These are phyloP conservation scores for Cladosporium sp. DNA, from an alignment of 2,329 filamentous ascomycete genomes.

Conservation along the genomic window DNA sequence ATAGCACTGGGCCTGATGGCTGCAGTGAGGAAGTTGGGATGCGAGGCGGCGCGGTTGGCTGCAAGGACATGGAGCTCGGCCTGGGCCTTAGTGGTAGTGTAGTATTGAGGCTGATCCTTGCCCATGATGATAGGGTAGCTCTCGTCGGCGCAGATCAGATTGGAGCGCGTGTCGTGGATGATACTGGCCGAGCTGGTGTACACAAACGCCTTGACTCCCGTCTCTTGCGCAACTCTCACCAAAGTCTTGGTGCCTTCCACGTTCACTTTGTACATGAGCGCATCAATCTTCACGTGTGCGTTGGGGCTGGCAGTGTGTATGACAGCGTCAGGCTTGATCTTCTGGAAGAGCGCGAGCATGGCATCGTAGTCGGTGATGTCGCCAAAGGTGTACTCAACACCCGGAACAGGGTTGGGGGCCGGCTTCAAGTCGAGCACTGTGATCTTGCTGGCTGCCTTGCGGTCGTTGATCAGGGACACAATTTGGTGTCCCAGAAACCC, in stretches of 20 bases:
- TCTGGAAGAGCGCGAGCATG: slow-evolving; percentile 37
- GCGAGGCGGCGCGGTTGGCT: slow-evolving; percentile 38
- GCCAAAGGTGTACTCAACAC: slow-evolving; percentile 44
- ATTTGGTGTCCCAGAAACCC: slow-evolving; percentile 49
- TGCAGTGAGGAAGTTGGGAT: slow-evolving; percentile 42
- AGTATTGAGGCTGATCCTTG: slow-evolving; percentile 44
- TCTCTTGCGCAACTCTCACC: slow-evolving; percentile 41
- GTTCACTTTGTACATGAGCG: slow-evolving; percentile 46
- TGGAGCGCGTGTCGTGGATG: slow-evolving; percentile 38
- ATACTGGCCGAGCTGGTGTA: slow-evolving; percentile 48
- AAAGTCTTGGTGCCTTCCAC: slow-evolving; percentile 46
- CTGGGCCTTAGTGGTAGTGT: slow-evolving; percentile 45
- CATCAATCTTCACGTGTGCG: slow-evolving; percentile 21
- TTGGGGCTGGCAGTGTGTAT: slow-evolving; percentile 46
- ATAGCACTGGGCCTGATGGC: slow-evolving; percentile 46
- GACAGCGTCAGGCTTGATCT: slow-evolving; percentile 41
- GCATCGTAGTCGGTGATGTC: slow-evolving; percentile 43
- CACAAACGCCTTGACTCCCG: slow-evolving; percentile 47
- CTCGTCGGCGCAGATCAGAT: slow-evolving; percentile 46
- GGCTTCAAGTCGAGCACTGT: slow-evolving; percentile 44
- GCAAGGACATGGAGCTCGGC: slow-evolving; percentile 44
- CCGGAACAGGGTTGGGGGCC: slow-evolving; percentile 34
- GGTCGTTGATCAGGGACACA: slow-evolving; percentile 39
- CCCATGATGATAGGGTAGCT: slow-evolving; percentile 41
- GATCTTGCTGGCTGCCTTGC: slow-evolving; percentile 38